These are phyloP conservation scores for Lentinus tigrinus DNA, from an alignment of 768 basidiomycete species.

Conservation along the genomic window DNA sequence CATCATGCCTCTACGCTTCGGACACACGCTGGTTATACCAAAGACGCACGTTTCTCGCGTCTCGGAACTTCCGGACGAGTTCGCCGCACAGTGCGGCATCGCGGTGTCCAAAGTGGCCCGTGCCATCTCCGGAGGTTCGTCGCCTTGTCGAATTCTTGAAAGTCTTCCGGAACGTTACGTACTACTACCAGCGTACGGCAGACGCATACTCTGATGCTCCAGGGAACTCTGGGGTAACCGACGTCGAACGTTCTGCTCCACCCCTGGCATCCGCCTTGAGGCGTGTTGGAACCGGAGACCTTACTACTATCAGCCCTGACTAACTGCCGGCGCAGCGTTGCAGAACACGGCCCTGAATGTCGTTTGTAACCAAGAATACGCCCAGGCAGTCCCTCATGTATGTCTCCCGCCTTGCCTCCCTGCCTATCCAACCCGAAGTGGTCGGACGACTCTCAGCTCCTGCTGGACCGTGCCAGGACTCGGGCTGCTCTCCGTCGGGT, in stretches of 20 bases:
- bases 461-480: too few relatives aligned
- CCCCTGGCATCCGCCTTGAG: neutral
- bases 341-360: conserved; percentile 70
- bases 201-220: neutral
- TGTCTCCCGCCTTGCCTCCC: conserved; percentile 25
- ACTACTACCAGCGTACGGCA: neutral
- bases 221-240: too few relatives aligned
- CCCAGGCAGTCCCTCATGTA: conserved; percentile 78
- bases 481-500: too few relatives aligned
- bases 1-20: conserved; percentile 63
- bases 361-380: conserved; percentile 81
- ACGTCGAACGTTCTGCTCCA: neutral
- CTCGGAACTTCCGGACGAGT: conserved; percentile 62
- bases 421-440: too few relatives aligned
- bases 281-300: too few relatives aligned
- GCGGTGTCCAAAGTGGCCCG: conserved; percentile 61
- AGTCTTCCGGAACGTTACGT: neutral
- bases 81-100: conserved; percentile 56
- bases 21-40: conserved; percentile 71
- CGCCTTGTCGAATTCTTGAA: neutral
- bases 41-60: conserved; percentile 60
- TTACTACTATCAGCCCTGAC: neutral
- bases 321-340: conserved; percentile 40
- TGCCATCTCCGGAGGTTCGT: conserved; percentile 60
- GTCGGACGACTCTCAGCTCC: too few relatives aligned